Evolutionary conservation across 139 green algal genomes (phyloP).

Genomic region (Ostreobium quekettii): DNA sequence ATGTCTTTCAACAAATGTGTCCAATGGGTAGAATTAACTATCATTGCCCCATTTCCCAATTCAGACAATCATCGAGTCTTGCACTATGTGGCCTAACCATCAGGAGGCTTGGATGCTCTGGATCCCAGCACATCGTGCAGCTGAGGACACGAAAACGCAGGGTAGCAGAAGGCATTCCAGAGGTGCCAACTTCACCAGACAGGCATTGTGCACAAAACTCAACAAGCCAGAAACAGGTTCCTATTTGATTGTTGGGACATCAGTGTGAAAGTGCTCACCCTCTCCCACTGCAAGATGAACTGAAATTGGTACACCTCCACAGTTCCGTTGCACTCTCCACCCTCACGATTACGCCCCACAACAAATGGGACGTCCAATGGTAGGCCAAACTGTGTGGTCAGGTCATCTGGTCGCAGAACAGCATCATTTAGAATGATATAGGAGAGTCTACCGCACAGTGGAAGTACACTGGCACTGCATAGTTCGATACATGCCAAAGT

Average conservation of each 20-base stretch:
- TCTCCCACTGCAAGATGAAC: background rate
- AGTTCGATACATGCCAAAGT: too few relatives aligned
- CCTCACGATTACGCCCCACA: slow-evolving; percentile 1
- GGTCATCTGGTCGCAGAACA: too few relatives aligned
- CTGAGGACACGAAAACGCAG: background rate
- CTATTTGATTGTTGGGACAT: too few relatives aligned
- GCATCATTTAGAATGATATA: too few relatives aligned
- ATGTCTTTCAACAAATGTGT: background rate
- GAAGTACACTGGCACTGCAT: too few relatives aligned
- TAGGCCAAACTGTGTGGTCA: slow-evolving; percentile 5
- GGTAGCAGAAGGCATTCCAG: background rate
- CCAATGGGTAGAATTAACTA: too few relatives aligned
- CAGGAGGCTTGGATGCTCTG: background rate
- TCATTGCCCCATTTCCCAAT: too few relatives aligned
- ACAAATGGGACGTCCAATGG: background rate
- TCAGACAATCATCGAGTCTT: too few relatives aligned
- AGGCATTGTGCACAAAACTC: background rate
- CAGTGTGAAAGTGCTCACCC: background rate
- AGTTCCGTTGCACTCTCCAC: background rate
- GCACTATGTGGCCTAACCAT: too few relatives aligned
- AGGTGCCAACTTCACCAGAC: background rate
- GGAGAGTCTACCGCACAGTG: too few relatives aligned
- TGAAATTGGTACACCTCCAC: background rate
- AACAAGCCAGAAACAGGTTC: too few relatives aligned
- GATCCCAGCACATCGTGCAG: background rate